Conservation (phyloP, 352 stramenopile genomes). For the Phytophthora pistaciae region DNA sequence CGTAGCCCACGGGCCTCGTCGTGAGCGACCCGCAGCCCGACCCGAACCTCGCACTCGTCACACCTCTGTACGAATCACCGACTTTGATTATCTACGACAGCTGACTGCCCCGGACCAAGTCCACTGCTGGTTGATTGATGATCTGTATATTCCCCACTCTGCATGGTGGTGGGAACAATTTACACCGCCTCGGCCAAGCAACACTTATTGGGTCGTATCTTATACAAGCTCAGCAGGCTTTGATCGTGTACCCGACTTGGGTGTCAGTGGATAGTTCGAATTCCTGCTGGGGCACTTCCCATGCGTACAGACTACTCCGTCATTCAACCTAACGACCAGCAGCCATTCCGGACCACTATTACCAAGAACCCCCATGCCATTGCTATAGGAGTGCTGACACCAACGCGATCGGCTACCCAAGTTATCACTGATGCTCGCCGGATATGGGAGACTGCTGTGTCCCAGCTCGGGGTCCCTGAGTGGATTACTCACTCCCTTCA, state of each 20-base stretch:
- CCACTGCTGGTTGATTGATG: conserved; percentile 1
- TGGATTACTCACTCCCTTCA: neutral
- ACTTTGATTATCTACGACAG: neutral
- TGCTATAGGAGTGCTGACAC: neutral
- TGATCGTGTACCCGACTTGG: neutral
- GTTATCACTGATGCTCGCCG: neutral
- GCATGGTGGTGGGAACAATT: conserved; percentile 1
- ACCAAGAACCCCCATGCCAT: conserved; percentile 1
- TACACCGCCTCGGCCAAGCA: neutral
- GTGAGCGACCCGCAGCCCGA: no score
- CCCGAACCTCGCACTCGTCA: no score
- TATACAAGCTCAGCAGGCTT: neutral
- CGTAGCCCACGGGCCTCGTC: no score
- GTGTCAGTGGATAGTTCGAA: neutral
- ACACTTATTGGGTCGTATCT: conserved; percentile 1
- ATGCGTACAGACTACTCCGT: conserved; percentile 5
- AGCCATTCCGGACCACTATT: neutral
- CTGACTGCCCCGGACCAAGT: neutral
- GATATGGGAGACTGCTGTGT: neutral
- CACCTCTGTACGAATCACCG: no score
- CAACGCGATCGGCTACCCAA: no score
- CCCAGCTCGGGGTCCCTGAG: neutral
- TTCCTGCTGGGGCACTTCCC: neutral
- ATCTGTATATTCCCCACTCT: neutral
- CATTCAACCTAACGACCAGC: neutral